Percentiles rank a stretch among this genome's conserved stretches.
phyloP scores from a whole-genome alignment of 2,329 filamentous ascomycete species.

The Passalora sequoiae region DNA sequence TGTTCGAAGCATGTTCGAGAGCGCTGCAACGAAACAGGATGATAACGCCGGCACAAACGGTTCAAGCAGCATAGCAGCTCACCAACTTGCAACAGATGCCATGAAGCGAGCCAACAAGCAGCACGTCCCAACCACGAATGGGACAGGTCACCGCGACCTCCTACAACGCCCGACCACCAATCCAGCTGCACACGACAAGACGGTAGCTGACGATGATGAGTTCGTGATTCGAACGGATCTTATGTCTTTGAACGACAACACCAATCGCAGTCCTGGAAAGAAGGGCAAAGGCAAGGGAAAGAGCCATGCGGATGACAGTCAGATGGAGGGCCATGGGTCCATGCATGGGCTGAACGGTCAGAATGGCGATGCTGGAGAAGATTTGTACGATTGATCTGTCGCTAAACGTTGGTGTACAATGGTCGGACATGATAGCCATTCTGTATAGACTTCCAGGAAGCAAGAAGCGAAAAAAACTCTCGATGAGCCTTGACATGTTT shows the following conservation, averaged over 20 bases:
- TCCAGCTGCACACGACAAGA: constrained; percentile 1
- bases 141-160: constrained; percentile 1
- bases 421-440: too few species aligned
- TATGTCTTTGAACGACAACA: constrained; percentile 29
- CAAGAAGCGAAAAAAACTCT: too few species aligned
- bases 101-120: constrained; percentile 16
- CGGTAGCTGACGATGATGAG: constrained; percentile 33
- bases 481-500: too few species aligned
- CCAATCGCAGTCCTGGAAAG: constrained; percentile 7
- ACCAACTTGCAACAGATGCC: constrained; percentile 12
- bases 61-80: neutral
- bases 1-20: constrained; percentile 79
- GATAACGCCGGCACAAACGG: constrained; percentile 19
- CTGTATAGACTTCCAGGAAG: too few species aligned
- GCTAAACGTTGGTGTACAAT: too few species aligned
- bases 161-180: neutral
- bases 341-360: too few species aligned
- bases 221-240: constrained; percentile 40
- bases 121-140: constrained; percentile 9
- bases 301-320: too few species aligned
- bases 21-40: constrained; percentile 46
- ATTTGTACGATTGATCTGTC: too few species aligned
- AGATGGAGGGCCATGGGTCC: too few species aligned
- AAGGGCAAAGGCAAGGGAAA: constrained; percentile 37
- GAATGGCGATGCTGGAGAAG: too few species aligned